A percentile compares a stretch with the other conserved stretches of the same genome.
phyloP scores from a whole-genome alignment of 768 basidiomycete species.

The Leccinum ochraceum region DNA sequence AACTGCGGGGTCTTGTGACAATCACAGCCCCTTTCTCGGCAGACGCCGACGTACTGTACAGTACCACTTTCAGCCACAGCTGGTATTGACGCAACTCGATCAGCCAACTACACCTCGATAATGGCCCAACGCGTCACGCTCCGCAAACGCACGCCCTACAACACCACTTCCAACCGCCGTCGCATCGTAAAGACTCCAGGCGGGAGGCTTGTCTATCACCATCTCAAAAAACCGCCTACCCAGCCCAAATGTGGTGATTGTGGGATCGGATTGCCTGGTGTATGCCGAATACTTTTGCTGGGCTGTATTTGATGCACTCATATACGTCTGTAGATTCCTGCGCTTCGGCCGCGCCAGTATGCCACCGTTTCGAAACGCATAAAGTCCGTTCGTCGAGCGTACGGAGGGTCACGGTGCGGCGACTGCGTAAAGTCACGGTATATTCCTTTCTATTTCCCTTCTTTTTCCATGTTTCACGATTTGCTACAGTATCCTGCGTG shows the following conservation, averaged over 20 bases:
- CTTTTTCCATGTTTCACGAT: background rate
- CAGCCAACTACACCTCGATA: slow-evolving; percentile 19
- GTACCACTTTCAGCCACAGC: slow-evolving; percentile 26
- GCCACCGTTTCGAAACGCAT: slow-evolving; percentile 95
- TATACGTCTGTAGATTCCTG: slow-evolving; percentile 65
- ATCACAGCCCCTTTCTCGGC: slow-evolving; percentile 9
- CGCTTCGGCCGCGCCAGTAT: slow-evolving; percentile 94
- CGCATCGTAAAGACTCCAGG: slow-evolving; percentile 98
- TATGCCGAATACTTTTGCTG: slow-evolving; percentile 45
- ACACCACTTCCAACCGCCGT: slow-evolving; percentile 95
- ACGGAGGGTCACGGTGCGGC: slow-evolving; percentile 97
- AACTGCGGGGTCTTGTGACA: background rate
- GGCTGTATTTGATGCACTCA: slow-evolving; percentile 1
- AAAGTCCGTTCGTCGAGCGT: slow-evolving; percentile 95
- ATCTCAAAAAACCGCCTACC: slow-evolving; percentile 91
- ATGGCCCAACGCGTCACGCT: slow-evolving; percentile 99
- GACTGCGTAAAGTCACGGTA: slow-evolving; percentile 94
- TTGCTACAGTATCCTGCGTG: slow-evolving; percentile 83
- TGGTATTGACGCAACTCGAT: background rate
- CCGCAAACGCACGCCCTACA: slow-evolving; percentile 97
- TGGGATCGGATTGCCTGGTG: slow-evolving; percentile 90
- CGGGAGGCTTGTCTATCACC: slow-evolving; percentile 97
- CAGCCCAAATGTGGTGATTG: slow-evolving; percentile 99
- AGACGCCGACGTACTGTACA: slow-evolving; percentile 24
- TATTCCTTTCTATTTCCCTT: slow-evolving; percentile 29